Conservation (phyloP, 495 filamentous ascomycete genomes). For the Amphirosellinia nigrospora region DNA sequence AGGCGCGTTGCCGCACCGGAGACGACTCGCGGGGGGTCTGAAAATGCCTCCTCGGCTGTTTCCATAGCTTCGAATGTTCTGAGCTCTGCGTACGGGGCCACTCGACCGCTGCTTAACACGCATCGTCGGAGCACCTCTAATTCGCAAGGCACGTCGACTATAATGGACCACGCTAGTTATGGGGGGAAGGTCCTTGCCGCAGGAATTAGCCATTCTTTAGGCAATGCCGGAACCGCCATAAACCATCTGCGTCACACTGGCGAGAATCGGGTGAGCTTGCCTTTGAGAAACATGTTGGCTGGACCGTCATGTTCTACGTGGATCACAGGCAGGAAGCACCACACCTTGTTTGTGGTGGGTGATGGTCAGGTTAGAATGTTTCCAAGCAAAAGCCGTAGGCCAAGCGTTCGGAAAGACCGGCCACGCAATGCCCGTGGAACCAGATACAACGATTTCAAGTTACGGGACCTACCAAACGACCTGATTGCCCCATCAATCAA, state of each 20-base stretch:
- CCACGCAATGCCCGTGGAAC: constrained; percentile 50
- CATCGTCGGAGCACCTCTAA: constrained; percentile 57
- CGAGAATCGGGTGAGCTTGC: constrained; percentile 81
- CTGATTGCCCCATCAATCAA: constrained; percentile 49
- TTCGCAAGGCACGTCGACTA: constrained; percentile 55
- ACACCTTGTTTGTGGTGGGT: constrained; percentile 64
- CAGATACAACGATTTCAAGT: constrained; percentile 68
- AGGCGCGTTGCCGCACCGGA: constrained; percentile 57
- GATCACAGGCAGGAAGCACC: constrained; percentile 59
- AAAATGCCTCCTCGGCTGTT: constrained; percentile 55
- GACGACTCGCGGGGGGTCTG: constrained; percentile 43
- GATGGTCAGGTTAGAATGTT: constrained; percentile 69
- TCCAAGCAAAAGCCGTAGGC: constrained; percentile 60
- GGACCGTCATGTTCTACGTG: constrained; percentile 62
- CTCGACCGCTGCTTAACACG: constrained; percentile 53
- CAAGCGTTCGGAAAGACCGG: constrained; percentile 52
- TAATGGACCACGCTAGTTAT: constrained; percentile 72
- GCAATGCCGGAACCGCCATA: constrained; percentile 78
- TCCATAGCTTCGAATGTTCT: constrained; percentile 65
- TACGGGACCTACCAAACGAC: constrained; percentile 63
- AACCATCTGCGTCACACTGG: constrained; percentile 81
- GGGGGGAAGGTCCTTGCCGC: constrained; percentile 82
- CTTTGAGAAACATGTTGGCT: constrained; percentile 54
- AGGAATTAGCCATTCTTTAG: constrained; percentile 82
- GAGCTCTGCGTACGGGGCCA: constrained; percentile 68